These are phyloP conservation scores for Myxozyma lipomycoides DNA, from an alignment of 805 yeast species.

Conservation along the genomic window DNA sequence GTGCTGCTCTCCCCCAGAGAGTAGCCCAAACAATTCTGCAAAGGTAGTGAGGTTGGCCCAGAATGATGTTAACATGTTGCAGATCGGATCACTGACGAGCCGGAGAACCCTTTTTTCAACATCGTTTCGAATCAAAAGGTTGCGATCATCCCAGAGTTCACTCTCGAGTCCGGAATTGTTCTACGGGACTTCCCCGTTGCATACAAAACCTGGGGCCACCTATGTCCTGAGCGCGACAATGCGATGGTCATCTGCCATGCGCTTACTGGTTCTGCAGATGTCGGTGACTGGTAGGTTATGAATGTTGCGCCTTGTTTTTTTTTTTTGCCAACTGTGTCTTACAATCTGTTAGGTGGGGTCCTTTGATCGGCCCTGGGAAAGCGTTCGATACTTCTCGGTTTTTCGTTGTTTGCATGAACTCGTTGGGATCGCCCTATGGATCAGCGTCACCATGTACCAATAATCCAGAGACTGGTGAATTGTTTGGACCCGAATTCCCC, in stretches of 20 bases:
- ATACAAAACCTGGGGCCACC: conserved; percentile 90
- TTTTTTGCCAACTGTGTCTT: background rate
- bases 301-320: background rate
- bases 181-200: conserved; percentile 81
- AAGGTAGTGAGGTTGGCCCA: background rate
- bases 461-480: conserved; percentile 69
- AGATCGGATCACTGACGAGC: conserved; percentile 16
- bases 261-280: conserved; percentile 91
- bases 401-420: conserved; percentile 81
- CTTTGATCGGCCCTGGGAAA: conserved; percentile 73
- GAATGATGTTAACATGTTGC: background rate
- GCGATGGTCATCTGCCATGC: conserved; percentile 94
- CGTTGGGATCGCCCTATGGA: conserved; percentile 96
- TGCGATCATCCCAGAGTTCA: conserved; percentile 68
- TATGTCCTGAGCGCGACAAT: conserved; percentile 66
- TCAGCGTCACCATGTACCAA: conserved; percentile 84
- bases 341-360: conserved; percentile 66
- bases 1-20: no score
- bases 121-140: conserved; percentile 75
- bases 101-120: conserved; percentile 58
- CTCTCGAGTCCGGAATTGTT: conserved; percentile 77
- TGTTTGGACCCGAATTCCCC: conserved; percentile 94
- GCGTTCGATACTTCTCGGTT: conserved; percentile 90
- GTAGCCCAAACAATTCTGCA: no score
- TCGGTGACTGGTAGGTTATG: conserved; percentile 67